Evolutionary conservation across 2,329 filamentous ascomycete species (phyloP), one percentile per base, ranked within the genome.

Genomic region (Clarireedia homoeocarpa): DNA sequence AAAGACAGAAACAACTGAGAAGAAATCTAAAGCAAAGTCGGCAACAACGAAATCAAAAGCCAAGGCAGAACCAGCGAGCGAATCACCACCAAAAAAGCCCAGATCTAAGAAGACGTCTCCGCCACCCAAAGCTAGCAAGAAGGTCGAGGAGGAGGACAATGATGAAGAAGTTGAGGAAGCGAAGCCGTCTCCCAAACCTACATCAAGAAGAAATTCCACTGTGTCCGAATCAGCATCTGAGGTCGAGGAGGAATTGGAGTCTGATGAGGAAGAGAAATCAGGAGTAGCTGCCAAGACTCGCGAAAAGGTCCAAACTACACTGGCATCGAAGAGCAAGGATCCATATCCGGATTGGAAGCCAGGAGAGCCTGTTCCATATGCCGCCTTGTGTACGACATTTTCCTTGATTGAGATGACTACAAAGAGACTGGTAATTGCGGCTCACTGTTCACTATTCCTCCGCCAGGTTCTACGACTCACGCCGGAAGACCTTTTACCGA

Each of bases 261-360:
- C 79, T 23, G 78, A 80, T 7, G 77, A 79, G 48, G 77, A 81
- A 14, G 78, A 88, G 65, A 89, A 89, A 67, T 84, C 89, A 2
- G 83, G 86, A 62, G 71, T 84, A 48, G 83, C 83, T 50, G 85
- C 83, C 44, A 91, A 95, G 71, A 85, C 84, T 48, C 84, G 89
- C 46, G 82, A 92, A 70, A 89, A 89, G 70, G 81, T 92, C 10
- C 91, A 96, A 69, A 83, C 83, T 7, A 88, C 85, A 48, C 74
- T 96, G 57, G 84, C 84, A 67, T 75, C 81, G 17, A 82, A 79
- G 51, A 76, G 73, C 40, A 87, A 90, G 62, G 88, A 95, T 66
- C 84, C 88, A n/a, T 97, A 92, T 71, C 91, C 91, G 0, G 92
- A 99, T 71, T 99, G 94, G 94, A 88, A 90, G 69, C 75, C 87